Base-by-base conservation (phyloP, 2,329 filamentous ascomycete species). In the Sarocladiaceae sp. region DNA sequence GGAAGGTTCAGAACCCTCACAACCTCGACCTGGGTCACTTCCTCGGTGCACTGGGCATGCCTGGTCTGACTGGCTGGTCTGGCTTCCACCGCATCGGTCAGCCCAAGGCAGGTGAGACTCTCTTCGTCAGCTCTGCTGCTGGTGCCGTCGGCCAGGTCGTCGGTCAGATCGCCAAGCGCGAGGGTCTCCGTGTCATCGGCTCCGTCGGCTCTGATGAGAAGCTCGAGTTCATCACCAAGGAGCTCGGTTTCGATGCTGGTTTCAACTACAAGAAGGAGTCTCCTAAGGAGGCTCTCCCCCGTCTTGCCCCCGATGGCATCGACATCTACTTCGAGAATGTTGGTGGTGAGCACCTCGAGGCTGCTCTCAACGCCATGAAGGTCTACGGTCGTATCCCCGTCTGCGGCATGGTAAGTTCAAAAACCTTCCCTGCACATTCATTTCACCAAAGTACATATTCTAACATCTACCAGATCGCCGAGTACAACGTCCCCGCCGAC, bases 191-290 rank as follows among this genome's bases (percentile, higher is more conserved):
- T 40, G 90, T 95, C 36, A 86, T 95, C 56, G 90, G 90, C 17
- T 89, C 84, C 50, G 89, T 90, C 11, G 90, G 90, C 2, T 83
- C 83, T 17, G 86, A 92, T 62, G 84, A 87, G 62, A 95, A 96
- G 75, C 75, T 91, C 22, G 81, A 87, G 18, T 94, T 84, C 66
- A 67, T 80, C 50, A 63, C 58, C 39, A 68, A 74, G 52, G 72
- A 78, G 61, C 70, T 80, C 1, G 77, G 76, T 8, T 80, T 76
- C 58, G 76, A 80, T 52, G 71, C 58, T 15, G 90, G 84, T 8
- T 94, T 93, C 73, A 94, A 95, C 76, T 95, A 95, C 78, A 93
- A 94, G 79, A 91, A 82, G 59, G 88, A 94, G 72, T 80, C 78
- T 59, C 79, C 88, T 0, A 64, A 70, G 1, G 84, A 86, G 11